phyloP scores from a whole-genome alignment of 1,284 basidiomycete genomes.

The Tylopilus microsporus region DNA sequence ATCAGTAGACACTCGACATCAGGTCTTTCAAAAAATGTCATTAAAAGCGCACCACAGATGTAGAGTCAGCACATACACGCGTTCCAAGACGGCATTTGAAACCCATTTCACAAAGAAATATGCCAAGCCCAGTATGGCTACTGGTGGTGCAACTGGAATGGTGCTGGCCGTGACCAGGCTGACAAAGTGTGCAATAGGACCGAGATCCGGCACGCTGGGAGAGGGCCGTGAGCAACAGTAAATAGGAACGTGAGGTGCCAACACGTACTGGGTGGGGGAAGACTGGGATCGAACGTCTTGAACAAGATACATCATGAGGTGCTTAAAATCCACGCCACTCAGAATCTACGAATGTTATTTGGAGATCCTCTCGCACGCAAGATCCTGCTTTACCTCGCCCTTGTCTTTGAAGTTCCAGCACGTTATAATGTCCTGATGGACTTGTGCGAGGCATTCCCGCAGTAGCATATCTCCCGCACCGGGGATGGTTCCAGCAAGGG shows the following conservation, averaged over 20 bases:
- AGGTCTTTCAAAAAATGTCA: constrained; percentile 1
- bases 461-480: constrained; percentile 3
- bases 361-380: background rate
- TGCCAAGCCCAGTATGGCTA: constrained; percentile 7
- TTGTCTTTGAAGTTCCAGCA: constrained; percentile 13
- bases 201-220: constrained; percentile 1
- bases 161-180: constrained; percentile 3
- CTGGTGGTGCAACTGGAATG: constrained; percentile 3
- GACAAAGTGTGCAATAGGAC: constrained; percentile 7
- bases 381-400: background rate
- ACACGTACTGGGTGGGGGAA: background rate
- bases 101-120: constrained; percentile 11
- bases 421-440: constrained; percentile 8
- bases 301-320: constrained; percentile 12
- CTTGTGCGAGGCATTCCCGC: constrained; percentile 6
- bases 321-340: constrained; percentile 5
- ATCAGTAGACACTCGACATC: constrained; percentile 6
- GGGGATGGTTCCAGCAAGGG: constrained; percentile 3
- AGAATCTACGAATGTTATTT: background rate
- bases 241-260: background rate
- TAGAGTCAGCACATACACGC: background rate
- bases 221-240: background rate
- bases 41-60: background rate
- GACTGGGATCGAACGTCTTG: constrained; percentile 2
- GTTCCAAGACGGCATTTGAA: background rate